phyloP scores from a whole-genome alignment of 148 eudicot species.

The Dianthus caryophyllus region DNA sequence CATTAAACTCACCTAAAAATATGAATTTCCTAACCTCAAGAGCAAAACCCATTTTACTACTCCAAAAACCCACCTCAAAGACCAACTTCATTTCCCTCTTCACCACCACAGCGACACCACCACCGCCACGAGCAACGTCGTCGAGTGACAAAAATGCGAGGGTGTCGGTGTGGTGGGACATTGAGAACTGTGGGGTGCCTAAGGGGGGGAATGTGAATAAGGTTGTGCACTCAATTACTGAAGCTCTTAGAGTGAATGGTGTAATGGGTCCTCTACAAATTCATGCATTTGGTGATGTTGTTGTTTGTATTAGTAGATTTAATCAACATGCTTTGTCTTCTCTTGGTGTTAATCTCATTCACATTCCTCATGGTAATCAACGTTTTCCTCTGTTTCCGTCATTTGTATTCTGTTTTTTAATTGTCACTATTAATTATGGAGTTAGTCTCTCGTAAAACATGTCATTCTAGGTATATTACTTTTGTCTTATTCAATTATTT shows the following conservation, averaged over 20 bases:
- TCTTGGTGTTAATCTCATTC: slow-evolving; percentile 67
- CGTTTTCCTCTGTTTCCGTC: no score
- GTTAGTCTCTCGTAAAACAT: no score
- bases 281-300: slow-evolving; percentile 65
- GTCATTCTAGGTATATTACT: no score
- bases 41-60: slow-evolving; percentile 10
- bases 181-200: slow-evolving; percentile 71
- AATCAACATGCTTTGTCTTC: slow-evolving; percentile 64
- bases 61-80: slow-evolving; percentile 14
- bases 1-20: neutral
- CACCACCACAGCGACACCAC: no score
- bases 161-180: slow-evolving; percentile 97
- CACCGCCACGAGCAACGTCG: neutral
- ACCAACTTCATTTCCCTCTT: slow-evolving; percentile 11
- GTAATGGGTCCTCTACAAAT: slow-evolving; percentile 57
- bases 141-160: slow-evolving; percentile 43
- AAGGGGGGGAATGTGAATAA: slow-evolving; percentile 42
- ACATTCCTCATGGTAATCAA: slow-evolving; percentile 64
- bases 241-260: slow-evolving; percentile 68
- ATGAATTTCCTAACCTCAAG: slow-evolving; percentile 27
- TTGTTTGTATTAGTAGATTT: slow-evolving; percentile 44
- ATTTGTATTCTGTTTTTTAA: no score
- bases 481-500: no score
- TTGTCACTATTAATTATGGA: no score
- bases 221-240: slow-evolving; percentile 51